Base-by-base conservation (phyloP, 257 asterid genomes). In the Salvia hispanica region DNA sequence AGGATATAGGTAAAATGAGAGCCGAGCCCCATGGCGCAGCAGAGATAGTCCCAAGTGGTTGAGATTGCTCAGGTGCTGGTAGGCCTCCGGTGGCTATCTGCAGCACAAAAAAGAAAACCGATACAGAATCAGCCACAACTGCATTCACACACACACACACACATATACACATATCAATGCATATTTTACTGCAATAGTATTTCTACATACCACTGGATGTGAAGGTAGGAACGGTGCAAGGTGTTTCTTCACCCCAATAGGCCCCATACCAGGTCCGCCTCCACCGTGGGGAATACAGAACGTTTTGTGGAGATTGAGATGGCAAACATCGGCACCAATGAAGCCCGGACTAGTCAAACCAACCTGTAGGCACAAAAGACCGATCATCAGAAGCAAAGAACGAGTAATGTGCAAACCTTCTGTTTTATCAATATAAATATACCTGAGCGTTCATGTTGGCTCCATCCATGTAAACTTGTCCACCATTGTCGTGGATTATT, bases 1-100 rank as follows among this genome's bases (percentile, higher is more conserved):
- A 94, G 60, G 99, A 94, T 64, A 94, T 94, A 5, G 99, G 99
- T 79, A 94, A 83, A 70, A 94, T 91, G 69, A 94, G 96, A 33
- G 99, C 98, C 14, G 99, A 94, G 14, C 99, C 99, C 99, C 99
- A 94, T 2, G 99, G 99, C 50, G 99, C 99, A 62, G 99, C 99
- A 31, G 98, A 82, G 45, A 94, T 94, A 47, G 96, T 72, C 60
- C 99, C 99, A 14, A 94, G 91, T 28, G 99, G 96, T 71, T 88
- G 83, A 75, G 81, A 66, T 66, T 87, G 76, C n/a, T 80, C 88
- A 0, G 99, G 96, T 69, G 87, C 84, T 12, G 98, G 99, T 81
- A 85, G 76, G 62, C 98, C 98, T 84, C 98, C 98, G 3, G 97
- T 87, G n/a, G 93, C 47, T 52, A 92, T 72, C 98, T 92, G 70